Conservation (phyloP, 495 filamentous ascomycete species). For the Halenospora varia region DNA sequence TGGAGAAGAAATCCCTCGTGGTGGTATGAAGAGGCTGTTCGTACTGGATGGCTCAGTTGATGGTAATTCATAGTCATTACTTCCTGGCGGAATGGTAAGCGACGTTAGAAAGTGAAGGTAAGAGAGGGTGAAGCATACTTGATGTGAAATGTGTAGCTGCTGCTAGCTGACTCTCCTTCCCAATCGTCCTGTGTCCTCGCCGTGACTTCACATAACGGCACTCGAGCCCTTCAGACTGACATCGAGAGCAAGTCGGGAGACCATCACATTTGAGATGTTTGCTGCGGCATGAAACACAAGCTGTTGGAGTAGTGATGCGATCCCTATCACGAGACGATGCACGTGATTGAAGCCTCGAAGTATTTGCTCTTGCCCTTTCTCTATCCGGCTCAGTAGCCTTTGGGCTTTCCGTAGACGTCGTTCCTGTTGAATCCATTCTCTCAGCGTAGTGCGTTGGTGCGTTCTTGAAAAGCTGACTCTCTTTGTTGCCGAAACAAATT, state of each 20-base stretch:
- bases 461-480: too few relatives aligned
- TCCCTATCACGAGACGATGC: too few relatives aligned
- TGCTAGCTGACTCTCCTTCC: background rate
- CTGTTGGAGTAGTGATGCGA: background rate
- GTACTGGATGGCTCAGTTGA: background rate
- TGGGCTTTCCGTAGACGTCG: too few relatives aligned
- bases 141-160: too few relatives aligned
- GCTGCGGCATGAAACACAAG: background rate
- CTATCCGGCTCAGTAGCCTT: too few relatives aligned
- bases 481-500: too few relatives aligned
- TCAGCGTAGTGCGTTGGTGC: too few relatives aligned
- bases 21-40: too few relatives aligned
- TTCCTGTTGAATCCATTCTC: too few relatives aligned
- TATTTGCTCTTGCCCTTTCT: too few relatives aligned
- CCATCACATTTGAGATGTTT: slow-evolving; percentile 6
- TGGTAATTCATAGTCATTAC: background rate
- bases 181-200: background rate
- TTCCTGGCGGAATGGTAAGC: background rate
- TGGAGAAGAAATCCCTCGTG: background rate
- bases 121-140: background rate
- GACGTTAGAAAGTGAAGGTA: background rate
- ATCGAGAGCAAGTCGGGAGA: background rate
- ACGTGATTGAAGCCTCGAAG: too few relatives aligned
- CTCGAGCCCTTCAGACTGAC: background rate
- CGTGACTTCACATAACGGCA: slow-evolving; percentile 1